Evolutionary conservation across 192 early-diverging fungal species (phyloP).

Genomic region (Entophlyctis helioformis): DNA sequence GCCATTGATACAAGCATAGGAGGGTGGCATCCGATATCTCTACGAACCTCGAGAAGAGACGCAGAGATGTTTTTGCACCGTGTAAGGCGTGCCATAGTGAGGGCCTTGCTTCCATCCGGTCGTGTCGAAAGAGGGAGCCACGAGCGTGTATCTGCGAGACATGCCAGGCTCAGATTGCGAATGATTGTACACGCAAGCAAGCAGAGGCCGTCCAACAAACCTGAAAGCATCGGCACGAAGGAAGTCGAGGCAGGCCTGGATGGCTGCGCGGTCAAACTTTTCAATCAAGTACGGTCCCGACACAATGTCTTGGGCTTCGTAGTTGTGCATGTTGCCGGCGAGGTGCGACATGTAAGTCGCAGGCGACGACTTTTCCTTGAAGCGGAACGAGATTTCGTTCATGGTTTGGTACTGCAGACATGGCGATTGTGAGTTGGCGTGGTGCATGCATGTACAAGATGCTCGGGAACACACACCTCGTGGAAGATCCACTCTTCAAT

Average conservation of each 20-base stretch:
- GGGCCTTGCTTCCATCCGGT: constrained; percentile 41
- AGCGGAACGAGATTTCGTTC: constrained; percentile 24
- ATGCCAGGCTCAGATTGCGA: no score
- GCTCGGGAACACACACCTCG: no score
- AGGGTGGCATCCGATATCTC: no score
- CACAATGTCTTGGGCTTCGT: constrained; percentile 54
- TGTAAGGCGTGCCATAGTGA: constrained; percentile 77
- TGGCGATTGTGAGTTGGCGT: no score
- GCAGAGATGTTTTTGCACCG: constrained; percentile 36
- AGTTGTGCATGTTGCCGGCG: constrained; percentile 71
- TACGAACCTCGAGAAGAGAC: constrained; percentile 17
- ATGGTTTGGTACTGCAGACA: constrained; percentile 18
- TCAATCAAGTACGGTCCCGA: constrained; percentile 56
- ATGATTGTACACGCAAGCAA: no score
- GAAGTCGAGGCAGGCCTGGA: constrained; percentile 48
- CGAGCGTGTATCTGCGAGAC: constrained; percentile 14
- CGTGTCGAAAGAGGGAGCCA: constrained; percentile 24
- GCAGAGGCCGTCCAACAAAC: background rate
- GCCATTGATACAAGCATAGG: no score
- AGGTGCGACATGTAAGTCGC: constrained; percentile 53
- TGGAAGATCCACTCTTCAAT: constrained; percentile 71
- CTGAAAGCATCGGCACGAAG: constrained; percentile 52
- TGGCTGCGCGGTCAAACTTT: constrained; percentile 51
- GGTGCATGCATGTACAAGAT: no score
- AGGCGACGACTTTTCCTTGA: constrained; percentile 43